Evolutionary conservation across 441 rosid genomes (phyloP), one percentile per base, ranked within the genome.

Genomic region (Hura crepitans): DNA sequence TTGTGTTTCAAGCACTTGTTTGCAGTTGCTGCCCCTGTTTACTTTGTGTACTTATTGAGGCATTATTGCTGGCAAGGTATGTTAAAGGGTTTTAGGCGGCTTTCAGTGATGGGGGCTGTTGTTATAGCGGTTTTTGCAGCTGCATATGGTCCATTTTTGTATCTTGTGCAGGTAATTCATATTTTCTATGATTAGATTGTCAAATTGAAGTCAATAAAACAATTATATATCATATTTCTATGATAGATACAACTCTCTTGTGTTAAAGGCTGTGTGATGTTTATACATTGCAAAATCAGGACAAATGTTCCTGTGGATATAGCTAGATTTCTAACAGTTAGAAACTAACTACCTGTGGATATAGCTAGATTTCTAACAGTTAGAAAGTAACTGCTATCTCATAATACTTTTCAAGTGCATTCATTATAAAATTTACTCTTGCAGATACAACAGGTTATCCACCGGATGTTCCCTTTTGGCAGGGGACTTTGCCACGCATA

Each of bases 401-500:
- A 5, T 28, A 45, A 25, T 63, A 18, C 43, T 37, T 5, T 50
- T 55, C 22, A 11, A 47, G 73, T 79, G 66, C 74, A 71, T 69
- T 83, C 43, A 58, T 70, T 17, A 31, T 80, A 35, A 37, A 65
- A 14, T 51, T 64, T 46, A 25, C 68, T 45, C 64, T 75, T 83
- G 88, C 96, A 94, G 98, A 88, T 90, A 39, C 86, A 83, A 72
- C 88, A 86, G 83, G 97, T 94, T 71, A 66, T 94, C 20, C 65
- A 72, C 69, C 85, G 90, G 67, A 86, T 94, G 97, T 94, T 94
- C 84, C 98, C 97, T 65, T 94, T 94, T 49, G 98, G 98, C 67
- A 87, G 97, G 89, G 98, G 98, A 69, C 85, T 94, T 69, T 91
- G 97, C 75, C 98, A 94, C 80, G 97, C 97, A 8, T 94, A 87